Percentiles rank a stretch among this genome's conserved stretches.
Conservation (phyloP, 768 basidiomycete species). For the Neoboletus subvelutipes region DNA sequence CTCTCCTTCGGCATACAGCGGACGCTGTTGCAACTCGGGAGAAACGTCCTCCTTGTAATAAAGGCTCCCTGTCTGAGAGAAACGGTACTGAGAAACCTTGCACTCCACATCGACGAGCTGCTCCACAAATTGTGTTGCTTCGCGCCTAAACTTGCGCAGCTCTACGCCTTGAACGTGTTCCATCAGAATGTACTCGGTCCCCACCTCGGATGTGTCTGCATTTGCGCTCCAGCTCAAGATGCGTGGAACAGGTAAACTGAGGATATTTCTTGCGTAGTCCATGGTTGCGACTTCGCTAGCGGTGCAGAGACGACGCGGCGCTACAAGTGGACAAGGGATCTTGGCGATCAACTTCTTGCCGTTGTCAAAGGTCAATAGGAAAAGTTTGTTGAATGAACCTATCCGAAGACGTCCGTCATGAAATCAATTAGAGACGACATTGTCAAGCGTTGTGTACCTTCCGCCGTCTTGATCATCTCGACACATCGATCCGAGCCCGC, state of each 20-base stretch:
- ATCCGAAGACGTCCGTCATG: neutral
- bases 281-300: slow-evolving; percentile 41
- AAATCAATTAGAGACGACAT: neutral
- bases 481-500: slow-evolving; percentile 18
- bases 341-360: slow-evolving; percentile 16
- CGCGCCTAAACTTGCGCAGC: neutral
- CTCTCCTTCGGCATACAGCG: slow-evolving; percentile 23
- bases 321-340: slow-evolving; percentile 24
- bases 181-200: slow-evolving; percentile 37
- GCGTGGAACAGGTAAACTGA: slow-evolving; percentile 30
- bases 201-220: slow-evolving; percentile 24
- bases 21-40: slow-evolving; percentile 4
- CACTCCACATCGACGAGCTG: slow-evolving; percentile 23
- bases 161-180: slow-evolving; percentile 29
- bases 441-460: slow-evolving; percentile 1
- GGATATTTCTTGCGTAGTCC: slow-evolving; percentile 28
- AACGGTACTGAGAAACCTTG: slow-evolving; percentile 18
- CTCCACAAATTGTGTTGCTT: slow-evolving; percentile 12
- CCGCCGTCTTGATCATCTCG: slow-evolving; percentile 15
- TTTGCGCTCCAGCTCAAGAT: slow-evolving; percentile 32
- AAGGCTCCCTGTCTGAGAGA: slow-evolving; percentile 36
- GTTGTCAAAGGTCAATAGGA: slow-evolving; percentile 14
- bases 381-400: slow-evolving; percentile 15
- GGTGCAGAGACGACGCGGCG: slow-evolving; percentile 27
- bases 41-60: slow-evolving; percentile 35